Evolutionary conservation across 306 rosid genomes (phyloP), one percentile per base, ranked within the genome.

Genomic region (Ormosia emarginata): DNA sequence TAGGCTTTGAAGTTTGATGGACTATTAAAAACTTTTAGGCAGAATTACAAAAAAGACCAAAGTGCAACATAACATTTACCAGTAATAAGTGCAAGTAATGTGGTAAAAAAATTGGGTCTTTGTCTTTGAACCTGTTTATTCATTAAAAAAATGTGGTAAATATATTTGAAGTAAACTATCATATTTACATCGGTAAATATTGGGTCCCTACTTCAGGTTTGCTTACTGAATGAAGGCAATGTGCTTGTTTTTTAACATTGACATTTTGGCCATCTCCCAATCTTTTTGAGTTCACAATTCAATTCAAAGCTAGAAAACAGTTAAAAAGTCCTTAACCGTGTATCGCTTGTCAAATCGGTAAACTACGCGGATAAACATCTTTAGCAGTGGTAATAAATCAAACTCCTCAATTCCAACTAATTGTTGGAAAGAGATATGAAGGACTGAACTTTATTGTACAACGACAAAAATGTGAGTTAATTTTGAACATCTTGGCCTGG

Each of bases 401-500:
- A 81, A 66, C 50, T 58, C 50, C 64, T 85, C 50, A 32, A 61
- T 40, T 58, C 64, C 76, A 81, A 29, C 68, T 43, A 46, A 66
- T 75, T 59, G 40, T 13, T 68, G 59, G 41, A 73, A 46, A 47
- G 37, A 37, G 58, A 58, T 74, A 34, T 15, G 44, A 70, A 62
- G n/a, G 79, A 12, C 12, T 8, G 39, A 72, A 6, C 18, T 46
- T 56, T 33, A 67, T 71, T 67, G 13, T 61, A 62, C 78, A 79
- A 71, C 3, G 64, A 55, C 52, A 80, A 79, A 74, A 79, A 74
- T 68, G 75, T 79, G 70, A 56, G 46, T 80, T 24, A 24, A 24
- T 24, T 68, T 68, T 59, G 43, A 78, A 43, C 50, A 43, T 74
- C 12, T 7, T 74, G 53, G 24, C 49, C 46, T 52, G 50, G 32